Evolutionary conservation across 495 filamentous ascomycete genomes (phyloP).

Genomic region (Geoglossum glabrum): DNA sequence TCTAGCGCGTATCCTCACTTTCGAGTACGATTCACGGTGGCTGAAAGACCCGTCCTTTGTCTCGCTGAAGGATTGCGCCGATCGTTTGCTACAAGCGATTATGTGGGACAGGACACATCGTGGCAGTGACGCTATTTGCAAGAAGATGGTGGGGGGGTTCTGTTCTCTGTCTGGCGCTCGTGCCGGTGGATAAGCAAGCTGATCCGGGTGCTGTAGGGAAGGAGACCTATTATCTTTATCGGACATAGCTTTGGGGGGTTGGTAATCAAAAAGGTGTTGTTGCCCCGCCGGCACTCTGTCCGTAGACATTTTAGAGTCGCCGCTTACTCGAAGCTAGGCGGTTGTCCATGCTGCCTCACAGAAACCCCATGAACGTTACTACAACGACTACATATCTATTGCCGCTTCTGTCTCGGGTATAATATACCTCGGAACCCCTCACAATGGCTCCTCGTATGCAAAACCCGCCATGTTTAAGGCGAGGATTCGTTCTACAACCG

Average conservation of each 20-base stretch:
- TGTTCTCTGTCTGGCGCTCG: not conserved
- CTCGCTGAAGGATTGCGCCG: not conserved
- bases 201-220: not conserved
- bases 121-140: not conserved
- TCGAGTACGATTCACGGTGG: not conserved
- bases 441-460: conserved; percentile 55
- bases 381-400: not conserved
- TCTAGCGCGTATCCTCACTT: not conserved
- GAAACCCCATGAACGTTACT: not conserved
- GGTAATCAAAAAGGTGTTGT: conserved; percentile 35
- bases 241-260: conserved; percentile 69
- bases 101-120: not conserved
- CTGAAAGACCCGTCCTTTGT: not conserved
- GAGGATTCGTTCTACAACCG: not conserved
- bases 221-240: conserved; percentile 69
- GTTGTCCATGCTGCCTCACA: not conserved
- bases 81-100: not conserved
- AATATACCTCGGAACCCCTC: conserved; percentile 69
- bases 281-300: not conserved
- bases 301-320: not conserved
- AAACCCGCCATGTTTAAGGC: not conserved
- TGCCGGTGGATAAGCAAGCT: not conserved
- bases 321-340: too few relatives aligned
- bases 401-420: conserved; percentile 31
- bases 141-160: not conserved